phyloP scores from a whole-genome alignment of 2,329 filamentous ascomycete genomes.

The Blumeria hordei region DNA sequence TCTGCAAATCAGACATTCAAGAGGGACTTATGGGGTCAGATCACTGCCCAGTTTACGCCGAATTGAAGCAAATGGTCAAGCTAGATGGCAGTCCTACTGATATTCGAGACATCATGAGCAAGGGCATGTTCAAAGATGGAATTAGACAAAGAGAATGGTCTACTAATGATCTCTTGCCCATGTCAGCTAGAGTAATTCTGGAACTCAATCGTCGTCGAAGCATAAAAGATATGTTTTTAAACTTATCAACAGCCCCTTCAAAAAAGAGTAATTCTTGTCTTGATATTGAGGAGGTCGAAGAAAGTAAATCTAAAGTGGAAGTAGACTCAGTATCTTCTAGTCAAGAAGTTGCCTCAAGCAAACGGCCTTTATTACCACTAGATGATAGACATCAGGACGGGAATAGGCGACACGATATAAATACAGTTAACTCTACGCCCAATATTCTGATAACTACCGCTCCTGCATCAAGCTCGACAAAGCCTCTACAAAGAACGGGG shows the following conservation, averaged over 20 bases:
- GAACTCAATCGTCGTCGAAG: slow-evolving; percentile 68
- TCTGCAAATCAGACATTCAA: slow-evolving; percentile 63
- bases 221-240: slow-evolving; percentile 75
- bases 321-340: background rate
- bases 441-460: background rate
- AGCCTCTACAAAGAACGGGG: slow-evolving; percentile 6
- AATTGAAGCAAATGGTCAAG: slow-evolving; percentile 37
- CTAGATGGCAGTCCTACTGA: slow-evolving; percentile 24
- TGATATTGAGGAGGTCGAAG: background rate
- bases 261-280: background rate
- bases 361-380: background rate
- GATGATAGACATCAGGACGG: background rate
- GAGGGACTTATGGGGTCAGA: slow-evolving; percentile 87
- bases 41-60: slow-evolving; percentile 79
- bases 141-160: slow-evolving; percentile 41
- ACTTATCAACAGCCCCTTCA: background rate
- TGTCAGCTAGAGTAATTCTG: slow-evolving; percentile 63
- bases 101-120: slow-evolving; percentile 56
- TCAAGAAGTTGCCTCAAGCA: background rate
- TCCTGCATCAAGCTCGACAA: slow-evolving; percentile 6
- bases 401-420: background rate
- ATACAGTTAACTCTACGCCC: background rate
- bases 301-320: background rate
- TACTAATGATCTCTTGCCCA: slow-evolving; percentile 38
- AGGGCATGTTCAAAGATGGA: slow-evolving; percentile 47